phyloP scores from a whole-genome alignment of 805 yeast genomes.

The Nakazawaea ambrosiae region DNA sequence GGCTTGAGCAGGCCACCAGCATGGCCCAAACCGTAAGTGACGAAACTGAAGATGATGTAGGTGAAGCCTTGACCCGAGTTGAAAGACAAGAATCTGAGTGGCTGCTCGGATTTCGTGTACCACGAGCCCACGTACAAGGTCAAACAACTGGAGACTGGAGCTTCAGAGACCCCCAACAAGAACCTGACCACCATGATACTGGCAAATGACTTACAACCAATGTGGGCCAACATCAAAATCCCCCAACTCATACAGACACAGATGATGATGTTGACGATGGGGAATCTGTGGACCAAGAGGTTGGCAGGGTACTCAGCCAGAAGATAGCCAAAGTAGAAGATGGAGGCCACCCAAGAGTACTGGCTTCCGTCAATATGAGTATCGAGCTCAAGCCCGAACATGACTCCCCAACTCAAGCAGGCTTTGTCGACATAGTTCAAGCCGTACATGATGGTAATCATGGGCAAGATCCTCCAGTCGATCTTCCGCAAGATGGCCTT shows the following conservation, averaged over 20 bases:
- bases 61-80: slow-evolving; percentile 20
- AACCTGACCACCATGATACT: slow-evolving; percentile 28
- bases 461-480: slow-evolving; percentile 27
- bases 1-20: slow-evolving; percentile 13
- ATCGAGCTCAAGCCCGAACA: slow-evolving; percentile 36
- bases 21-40: slow-evolving; percentile 26
- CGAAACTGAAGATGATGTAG: slow-evolving; percentile 22
- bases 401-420: slow-evolving; percentile 36
- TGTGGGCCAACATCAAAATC: slow-evolving; percentile 23
- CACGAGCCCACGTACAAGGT: slow-evolving; percentile 23
- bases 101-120: slow-evolving; percentile 28
- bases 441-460: slow-evolving; percentile 22
- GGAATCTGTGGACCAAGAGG: slow-evolving; percentile 25
- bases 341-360: slow-evolving; percentile 52
- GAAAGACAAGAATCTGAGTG: slow-evolving; percentile 20
- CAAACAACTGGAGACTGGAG: slow-evolving; percentile 26
- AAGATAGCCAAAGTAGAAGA: slow-evolving; percentile 60
- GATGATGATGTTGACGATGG: slow-evolving; percentile 22
- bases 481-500: slow-evolving; percentile 24
- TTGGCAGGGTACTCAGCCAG: slow-evolving; percentile 47
- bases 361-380: slow-evolving; percentile 32
- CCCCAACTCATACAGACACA: slow-evolving; percentile 28
- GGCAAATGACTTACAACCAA: slow-evolving; percentile 28
- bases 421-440: slow-evolving; percentile 33
- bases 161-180: slow-evolving; percentile 28